Evolutionary conservation across 2,329 filamentous ascomycete genomes (phyloP).

Genomic region (Tolypocladium sp.): DNA sequence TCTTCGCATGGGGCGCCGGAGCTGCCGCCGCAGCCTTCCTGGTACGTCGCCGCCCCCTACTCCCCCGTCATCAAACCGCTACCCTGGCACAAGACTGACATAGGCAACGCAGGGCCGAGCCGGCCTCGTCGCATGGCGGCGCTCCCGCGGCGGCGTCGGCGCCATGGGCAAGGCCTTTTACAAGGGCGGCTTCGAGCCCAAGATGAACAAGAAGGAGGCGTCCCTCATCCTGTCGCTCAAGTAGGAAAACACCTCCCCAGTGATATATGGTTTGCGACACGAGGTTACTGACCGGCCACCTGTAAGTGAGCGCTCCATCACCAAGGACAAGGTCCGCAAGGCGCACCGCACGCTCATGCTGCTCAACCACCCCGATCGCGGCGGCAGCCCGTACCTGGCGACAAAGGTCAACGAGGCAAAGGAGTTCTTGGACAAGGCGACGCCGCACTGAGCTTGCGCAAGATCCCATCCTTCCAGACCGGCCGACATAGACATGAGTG

Average conservation of each 20-base stretch:
- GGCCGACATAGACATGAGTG: neutral
- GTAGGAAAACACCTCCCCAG: conserved; percentile 37
- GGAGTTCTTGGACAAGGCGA: conserved; percentile 75
- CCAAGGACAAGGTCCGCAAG: conserved; percentile 90
- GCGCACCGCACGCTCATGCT: conserved; percentile 94
- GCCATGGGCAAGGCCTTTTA: conserved; percentile 87
- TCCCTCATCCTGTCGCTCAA: conserved; percentile 82
- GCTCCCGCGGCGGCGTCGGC: conserved; percentile 68
- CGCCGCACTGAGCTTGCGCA: conserved; percentile 8
- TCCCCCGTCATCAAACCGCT: neutral
- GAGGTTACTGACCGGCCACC: conserved; percentile 4
- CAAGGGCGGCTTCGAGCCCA: conserved; percentile 95
- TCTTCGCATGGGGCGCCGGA: conserved; percentile 37
- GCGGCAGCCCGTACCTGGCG: conserved; percentile 90
- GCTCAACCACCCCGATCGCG: conserved; percentile 93
- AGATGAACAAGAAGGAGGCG: conserved; percentile 90
- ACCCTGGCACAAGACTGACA: neutral
- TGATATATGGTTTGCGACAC: neutral
- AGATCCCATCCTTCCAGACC: neutral
- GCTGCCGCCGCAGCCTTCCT: conserved; percentile 43
- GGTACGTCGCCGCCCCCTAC: conserved; percentile 20
- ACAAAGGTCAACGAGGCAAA: conserved; percentile 99
- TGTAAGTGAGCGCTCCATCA: conserved; percentile 71
- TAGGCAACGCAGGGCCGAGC: conserved; percentile 63
- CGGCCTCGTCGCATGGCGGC: conserved; percentile 78